A percentile compares a stretch with the other conserved stretches of the same genome.
Conservation (phyloP, 768 basidiomycete genomes). For the Leccinum olivaceopallidum region DNA sequence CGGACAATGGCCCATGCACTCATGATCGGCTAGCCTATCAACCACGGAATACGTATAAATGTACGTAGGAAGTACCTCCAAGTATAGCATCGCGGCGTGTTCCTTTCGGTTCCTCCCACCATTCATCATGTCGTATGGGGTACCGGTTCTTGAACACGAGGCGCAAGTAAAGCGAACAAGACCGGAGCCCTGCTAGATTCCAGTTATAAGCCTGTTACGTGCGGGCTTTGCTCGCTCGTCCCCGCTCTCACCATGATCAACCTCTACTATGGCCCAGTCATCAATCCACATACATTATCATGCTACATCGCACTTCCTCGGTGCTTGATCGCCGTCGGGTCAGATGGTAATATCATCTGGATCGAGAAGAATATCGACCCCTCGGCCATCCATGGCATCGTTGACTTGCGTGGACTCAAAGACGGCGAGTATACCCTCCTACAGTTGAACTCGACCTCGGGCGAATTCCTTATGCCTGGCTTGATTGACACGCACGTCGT, state of each 20-base stretch:
- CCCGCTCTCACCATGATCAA: conserved; percentile 22
- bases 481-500: conserved; percentile 92
- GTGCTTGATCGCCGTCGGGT: conserved; percentile 54
- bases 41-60: background rate
- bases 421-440: conserved; percentile 35
- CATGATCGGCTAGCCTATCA: background rate
- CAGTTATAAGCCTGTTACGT: background rate
- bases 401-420: conserved; percentile 49
- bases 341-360: conserved; percentile 65
- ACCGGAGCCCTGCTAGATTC: background rate
- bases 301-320: conserved; percentile 47
- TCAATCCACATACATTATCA: conserved; percentile 50
- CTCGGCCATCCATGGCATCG: conserved; percentile 48
- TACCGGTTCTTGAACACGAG: background rate
- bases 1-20: background rate
- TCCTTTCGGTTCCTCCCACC: background rate
- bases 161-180: background rate
- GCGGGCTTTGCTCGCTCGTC: background rate
- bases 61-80: background rate
- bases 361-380: conserved; percentile 58
- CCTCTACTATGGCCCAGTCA: conserved; percentile 57
- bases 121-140: background rate
- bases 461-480: conserved; percentile 80
- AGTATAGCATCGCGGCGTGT: too few relatives aligned
- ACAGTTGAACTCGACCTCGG: conserved; percentile 36